Percentiles rank a stretch among this genome's conserved stretches.
Evolutionary conservation across 495 filamentous ascomycete species (phyloP).

Genomic region (Alectoria sarmentosa): DNA sequence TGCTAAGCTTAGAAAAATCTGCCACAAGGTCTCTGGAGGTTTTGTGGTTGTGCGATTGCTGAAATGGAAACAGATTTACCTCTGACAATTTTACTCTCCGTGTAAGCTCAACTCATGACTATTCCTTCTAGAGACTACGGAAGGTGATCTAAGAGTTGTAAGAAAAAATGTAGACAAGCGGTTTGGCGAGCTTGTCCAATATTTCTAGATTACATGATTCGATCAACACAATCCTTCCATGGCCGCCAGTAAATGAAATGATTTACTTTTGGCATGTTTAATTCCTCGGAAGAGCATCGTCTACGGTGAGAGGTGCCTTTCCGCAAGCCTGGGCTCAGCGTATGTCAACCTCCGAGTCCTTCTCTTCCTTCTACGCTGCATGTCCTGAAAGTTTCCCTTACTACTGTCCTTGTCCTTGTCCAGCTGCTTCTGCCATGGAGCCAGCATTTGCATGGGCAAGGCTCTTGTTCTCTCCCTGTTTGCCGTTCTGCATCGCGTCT

Average conservation of each 20-base stretch:
- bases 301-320: neutral
- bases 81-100: neutral
- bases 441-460: constrained; percentile 65
- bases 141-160: neutral
- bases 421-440: constrained; percentile 45
- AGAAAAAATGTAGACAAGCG: neutral
- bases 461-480: constrained; percentile 80
- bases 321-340: neutral
- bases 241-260: too few relatives aligned
- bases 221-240: too few relatives aligned
- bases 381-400: neutral
- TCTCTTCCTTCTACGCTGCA: neutral
- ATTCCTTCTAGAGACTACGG: neutral
- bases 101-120: neutral
- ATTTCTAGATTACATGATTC: neutral
- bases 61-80: neutral
- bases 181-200: neutral
- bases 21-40: neutral
- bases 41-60: neutral
- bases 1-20: constrained; percentile 11
- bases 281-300: neutral
- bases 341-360: constrained; percentile 4
- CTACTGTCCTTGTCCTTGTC: constrained; percentile 19
- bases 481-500: constrained; percentile 66
- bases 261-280: neutral